These are phyloP conservation scores for Fusarium brevicatenulatum DNA, from an alignment of 2,329 filamentous ascomycete species.

Conservation along the genomic window DNA sequence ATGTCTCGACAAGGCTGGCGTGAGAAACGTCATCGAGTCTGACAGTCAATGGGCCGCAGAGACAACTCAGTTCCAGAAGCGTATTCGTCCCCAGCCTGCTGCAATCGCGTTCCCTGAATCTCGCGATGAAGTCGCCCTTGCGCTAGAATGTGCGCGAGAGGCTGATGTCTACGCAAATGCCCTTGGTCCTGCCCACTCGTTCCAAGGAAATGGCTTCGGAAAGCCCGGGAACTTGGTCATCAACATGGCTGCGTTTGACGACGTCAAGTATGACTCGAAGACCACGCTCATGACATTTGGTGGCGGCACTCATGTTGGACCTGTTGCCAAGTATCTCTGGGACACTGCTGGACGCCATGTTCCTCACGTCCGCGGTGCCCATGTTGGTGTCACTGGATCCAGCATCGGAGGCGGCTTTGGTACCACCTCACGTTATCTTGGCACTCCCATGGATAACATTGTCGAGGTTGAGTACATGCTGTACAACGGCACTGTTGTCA, in stretches of 20 bases:
- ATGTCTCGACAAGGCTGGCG: constrained; percentile 29
- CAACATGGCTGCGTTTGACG: constrained; percentile 40
- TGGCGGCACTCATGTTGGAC: constrained; percentile 39
- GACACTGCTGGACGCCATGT: constrained; percentile 40
- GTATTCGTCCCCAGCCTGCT: constrained; percentile 34
- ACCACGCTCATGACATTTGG: constrained; percentile 35
- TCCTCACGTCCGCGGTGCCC: constrained; percentile 39
- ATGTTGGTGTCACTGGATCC: constrained; percentile 38
- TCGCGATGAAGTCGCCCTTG: constrained; percentile 34
- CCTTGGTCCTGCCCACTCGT: constrained; percentile 40
- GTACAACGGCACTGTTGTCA: constrained; percentile 41
- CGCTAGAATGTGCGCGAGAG: constrained; percentile 39
- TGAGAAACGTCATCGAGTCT: constrained; percentile 32
- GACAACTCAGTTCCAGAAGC: constrained; percentile 36
- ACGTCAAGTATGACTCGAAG: constrained; percentile 34
- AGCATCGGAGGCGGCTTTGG: constrained; percentile 41
- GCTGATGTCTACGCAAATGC: constrained; percentile 36
- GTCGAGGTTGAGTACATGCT: constrained; percentile 40
- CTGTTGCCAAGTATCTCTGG: constrained; percentile 40
- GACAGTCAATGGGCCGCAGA: constrained; percentile 33
- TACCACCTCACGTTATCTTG: constrained; percentile 29
- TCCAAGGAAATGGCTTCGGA: constrained; percentile 37
- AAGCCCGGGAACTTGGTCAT: constrained; percentile 39
- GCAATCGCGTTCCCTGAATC: constrained; percentile 35
- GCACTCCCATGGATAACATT: constrained; percentile 38